Conservation (phyloP, 768 basidiomycete genomes). For the Amanita rubescens region DNA sequence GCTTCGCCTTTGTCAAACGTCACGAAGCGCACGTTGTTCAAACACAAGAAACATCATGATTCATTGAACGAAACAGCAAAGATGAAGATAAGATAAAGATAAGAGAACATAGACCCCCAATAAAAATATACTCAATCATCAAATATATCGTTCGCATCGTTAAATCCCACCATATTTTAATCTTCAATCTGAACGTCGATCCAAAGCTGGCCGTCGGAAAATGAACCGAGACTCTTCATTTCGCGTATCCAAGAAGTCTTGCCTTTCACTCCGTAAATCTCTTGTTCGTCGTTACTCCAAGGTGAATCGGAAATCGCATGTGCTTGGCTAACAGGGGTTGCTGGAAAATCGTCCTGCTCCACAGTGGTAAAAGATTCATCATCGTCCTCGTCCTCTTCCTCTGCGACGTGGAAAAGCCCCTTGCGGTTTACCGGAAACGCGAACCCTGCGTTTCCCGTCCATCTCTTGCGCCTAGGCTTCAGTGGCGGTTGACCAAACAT, state of each 20-base stretch:
- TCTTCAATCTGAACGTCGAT: neutral
- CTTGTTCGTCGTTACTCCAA: neutral
- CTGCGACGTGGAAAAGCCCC: neutral
- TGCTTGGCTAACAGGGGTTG: neutral
- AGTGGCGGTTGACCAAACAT: neutral
- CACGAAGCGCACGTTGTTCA: no score
- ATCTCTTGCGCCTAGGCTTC: neutral
- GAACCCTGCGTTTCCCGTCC: conserved; percentile 1
- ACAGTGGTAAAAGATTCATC: no score
- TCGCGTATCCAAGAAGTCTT: neutral
- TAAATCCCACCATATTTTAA: no score
- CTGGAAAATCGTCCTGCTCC: neutral
- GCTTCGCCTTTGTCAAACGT: no score
- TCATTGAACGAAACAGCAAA: no score
- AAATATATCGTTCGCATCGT: no score
- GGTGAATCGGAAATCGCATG: neutral
- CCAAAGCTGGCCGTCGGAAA: neutral
- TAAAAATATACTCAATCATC: no score
- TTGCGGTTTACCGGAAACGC: neutral
- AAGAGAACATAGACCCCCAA: no score
- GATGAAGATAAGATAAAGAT: no score
- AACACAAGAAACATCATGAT: no score
- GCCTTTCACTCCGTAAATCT: neutral
- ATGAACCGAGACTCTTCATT: neutral
- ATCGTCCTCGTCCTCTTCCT: neutral